A percentile compares a stretch with the other conserved stretches of the same genome.
These are phyloP conservation scores for Ilyonectria robusta DNA, from an alignment of 2,329 filamentous ascomycete genomes.

Conservation along the genomic window DNA sequence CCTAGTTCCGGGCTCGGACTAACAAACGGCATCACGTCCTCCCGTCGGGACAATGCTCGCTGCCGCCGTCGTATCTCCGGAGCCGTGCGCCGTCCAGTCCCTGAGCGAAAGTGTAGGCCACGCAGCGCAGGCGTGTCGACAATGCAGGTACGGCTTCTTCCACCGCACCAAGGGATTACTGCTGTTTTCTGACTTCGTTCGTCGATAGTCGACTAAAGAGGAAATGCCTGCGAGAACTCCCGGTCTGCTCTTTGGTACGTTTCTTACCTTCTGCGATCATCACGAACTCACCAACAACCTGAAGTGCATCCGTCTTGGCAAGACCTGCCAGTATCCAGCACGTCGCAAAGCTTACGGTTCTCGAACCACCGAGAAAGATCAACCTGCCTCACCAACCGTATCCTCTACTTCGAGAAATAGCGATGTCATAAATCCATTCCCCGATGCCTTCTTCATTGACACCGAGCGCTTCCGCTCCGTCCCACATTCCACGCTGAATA, in stretches of 20 bases:
- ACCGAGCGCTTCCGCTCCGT: slow-evolving; percentile 2
- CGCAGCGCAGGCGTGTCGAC: slow-evolving; percentile 10
- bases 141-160: slow-evolving; percentile 10
- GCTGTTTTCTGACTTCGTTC: background rate
- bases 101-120: background rate
- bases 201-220: slow-evolving; percentile 4
- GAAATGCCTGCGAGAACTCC: slow-evolving; percentile 15
- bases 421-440: background rate
- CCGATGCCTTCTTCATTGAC: slow-evolving; percentile 12
- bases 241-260: slow-evolving; percentile 9
- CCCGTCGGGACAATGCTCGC: background rate
- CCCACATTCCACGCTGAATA: background rate
- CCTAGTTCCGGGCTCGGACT: background rate
- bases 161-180: background rate
- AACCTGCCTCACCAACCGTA: background rate
- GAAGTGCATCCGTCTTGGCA: slow-evolving; percentile 11
- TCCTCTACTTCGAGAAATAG: background rate
- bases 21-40: background rate
- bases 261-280: background rate
- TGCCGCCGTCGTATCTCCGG: background rate
- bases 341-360: slow-evolving; percentile 14
- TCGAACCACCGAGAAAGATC: background rate
- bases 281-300: background rate
- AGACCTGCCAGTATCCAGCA: slow-evolving; percentile 9
- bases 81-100: background rate